Evolutionary conservation across 2,329 filamentous ascomycete species (phyloP).

Genomic region (Fusarium tuaranense): DNA sequence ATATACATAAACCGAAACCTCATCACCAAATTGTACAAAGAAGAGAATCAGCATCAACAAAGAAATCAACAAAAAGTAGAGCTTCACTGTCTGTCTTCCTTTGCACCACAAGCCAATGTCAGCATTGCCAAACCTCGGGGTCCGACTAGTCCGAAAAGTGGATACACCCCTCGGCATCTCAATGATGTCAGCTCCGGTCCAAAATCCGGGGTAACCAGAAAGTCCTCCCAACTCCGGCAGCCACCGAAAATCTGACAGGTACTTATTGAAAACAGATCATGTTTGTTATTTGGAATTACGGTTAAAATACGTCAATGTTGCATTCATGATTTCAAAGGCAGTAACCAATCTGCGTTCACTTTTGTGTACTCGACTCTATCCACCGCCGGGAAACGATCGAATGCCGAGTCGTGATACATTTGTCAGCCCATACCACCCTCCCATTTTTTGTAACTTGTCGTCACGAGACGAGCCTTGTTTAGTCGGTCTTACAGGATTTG

Average conservation of each 20-base stretch:
- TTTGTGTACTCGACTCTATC: neutral
- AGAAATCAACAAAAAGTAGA: neutral
- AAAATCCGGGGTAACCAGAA: constrained; percentile 35
- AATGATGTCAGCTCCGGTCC: constrained; percentile 34
- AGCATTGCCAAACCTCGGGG: constrained; percentile 6
- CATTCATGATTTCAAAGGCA: constrained; percentile 13
- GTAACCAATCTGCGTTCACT: neutral
- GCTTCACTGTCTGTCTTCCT: neutral
- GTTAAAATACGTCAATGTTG: constrained; percentile 3
- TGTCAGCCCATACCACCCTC: constrained; percentile 21
- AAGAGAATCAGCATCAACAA: neutral
- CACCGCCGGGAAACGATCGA: neutral
- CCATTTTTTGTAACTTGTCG: constrained; percentile 13
- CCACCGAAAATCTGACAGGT: neutral
- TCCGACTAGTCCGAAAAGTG: constrained; percentile 23
- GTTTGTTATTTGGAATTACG: neutral
- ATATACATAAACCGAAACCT: too few relatives aligned
- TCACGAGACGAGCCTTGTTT: constrained; percentile 2
- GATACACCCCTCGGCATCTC: neutral
- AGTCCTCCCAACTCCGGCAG: neutral
- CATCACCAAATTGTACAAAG: neutral
- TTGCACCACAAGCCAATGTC: neutral
- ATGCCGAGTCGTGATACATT: constrained; percentile 3
- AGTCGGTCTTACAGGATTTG: neutral
- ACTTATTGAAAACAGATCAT: neutral